Percentiles rank a stretch among this genome's conserved stretches.
phyloP scores from a whole-genome alignment of 2,329 filamentous ascomycete genomes.

The Cladobotryum protrusum region DNA sequence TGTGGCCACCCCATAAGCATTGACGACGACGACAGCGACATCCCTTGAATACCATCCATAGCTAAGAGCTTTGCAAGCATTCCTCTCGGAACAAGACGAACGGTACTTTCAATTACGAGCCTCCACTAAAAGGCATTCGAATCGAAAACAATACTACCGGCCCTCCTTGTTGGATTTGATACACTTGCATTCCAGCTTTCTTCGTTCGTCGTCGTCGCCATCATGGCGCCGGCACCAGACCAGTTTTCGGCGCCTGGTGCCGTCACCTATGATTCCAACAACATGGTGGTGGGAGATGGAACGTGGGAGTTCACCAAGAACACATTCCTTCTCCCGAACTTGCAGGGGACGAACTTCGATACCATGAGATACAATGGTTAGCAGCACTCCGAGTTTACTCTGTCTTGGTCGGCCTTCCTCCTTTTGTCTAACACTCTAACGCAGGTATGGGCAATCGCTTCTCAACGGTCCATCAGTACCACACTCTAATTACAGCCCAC shows the following conservation, averaged over 20 bases:
- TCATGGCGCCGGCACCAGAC: constrained; percentile 55
- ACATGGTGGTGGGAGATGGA: constrained; percentile 72
- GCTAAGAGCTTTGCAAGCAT: no score
- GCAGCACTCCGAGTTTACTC: neutral
- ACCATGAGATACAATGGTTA: constrained; percentile 80
- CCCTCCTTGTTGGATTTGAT: neutral
- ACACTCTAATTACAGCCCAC: constrained; percentile 63
- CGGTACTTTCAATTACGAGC: no score
- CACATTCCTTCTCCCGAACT: constrained; percentile 70
- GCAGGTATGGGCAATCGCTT: constrained; percentile 80
- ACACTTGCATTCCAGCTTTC: neutral
- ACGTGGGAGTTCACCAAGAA: constrained; percentile 77
- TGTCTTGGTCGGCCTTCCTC: constrained; percentile 1
- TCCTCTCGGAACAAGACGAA: no score
- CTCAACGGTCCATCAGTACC: constrained; percentile 61
- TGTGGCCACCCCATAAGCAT: no score
- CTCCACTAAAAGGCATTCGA: neutral
- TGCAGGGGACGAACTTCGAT: constrained; percentile 69
- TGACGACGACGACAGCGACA: no score
- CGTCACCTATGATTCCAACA: constrained; percentile 66
- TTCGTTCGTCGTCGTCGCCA: constrained; percentile 35
- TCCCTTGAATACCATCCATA: no score
- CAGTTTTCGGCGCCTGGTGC: constrained; percentile 63
- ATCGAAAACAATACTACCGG: neutral
- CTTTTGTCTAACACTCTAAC: constrained; percentile 14